Base-by-base conservation (phyloP, 768 basidiomycete genomes). In the Strobilomyces dryophilus region DNA sequence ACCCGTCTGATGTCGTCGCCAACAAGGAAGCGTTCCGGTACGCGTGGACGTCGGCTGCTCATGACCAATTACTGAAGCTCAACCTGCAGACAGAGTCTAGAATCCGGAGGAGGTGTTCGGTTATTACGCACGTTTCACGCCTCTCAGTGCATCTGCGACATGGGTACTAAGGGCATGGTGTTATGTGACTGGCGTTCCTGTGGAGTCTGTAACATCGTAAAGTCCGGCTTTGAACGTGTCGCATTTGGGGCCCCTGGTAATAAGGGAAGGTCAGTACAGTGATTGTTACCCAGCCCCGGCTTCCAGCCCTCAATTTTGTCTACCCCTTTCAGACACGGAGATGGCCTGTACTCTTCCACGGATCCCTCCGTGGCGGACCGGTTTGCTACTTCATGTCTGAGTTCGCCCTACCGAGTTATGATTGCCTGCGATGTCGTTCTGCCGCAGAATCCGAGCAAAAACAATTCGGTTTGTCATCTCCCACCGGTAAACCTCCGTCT, bases 71-170 rank as follows among this genome's bases (percentile, higher is more conserved):
- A 50, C 58, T 57, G 8, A 58, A 48, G 6, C 44, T 51, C 27
- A 6, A 34, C 27, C 31, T 36, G 14, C 40, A 66, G 63, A 40
- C 56, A 60, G 26, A 64, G 76, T 72, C 55, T 67, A 73, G 54
- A 68, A 64, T 54, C 73, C 66, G 55, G 65, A 58, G 47, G 67
- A 63, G 42, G 71, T 1, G 47, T 73, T 55, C 73, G 74, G 56
- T 74, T 81, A 59, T 72, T 84, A 48, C 76, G 79, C 58, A 82
- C 79, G 36, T 86, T 83, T 60, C 80, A 86, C 54, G 77, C 81
- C 51, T 74, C 81, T 3, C 83, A 84, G 54, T 85, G 83, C 60
- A 82, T 87, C 39, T 87, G 84, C 69, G 82, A 87, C 63, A 69
- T 87, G 55, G 84, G 84, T 8, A 74, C 74, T 15, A 81, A 80